These are phyloP conservation scores for Alternaria angustiovoidea DNA, from an alignment of 2,329 filamentous ascomycete genomes.

Conservation along the genomic window DNA sequence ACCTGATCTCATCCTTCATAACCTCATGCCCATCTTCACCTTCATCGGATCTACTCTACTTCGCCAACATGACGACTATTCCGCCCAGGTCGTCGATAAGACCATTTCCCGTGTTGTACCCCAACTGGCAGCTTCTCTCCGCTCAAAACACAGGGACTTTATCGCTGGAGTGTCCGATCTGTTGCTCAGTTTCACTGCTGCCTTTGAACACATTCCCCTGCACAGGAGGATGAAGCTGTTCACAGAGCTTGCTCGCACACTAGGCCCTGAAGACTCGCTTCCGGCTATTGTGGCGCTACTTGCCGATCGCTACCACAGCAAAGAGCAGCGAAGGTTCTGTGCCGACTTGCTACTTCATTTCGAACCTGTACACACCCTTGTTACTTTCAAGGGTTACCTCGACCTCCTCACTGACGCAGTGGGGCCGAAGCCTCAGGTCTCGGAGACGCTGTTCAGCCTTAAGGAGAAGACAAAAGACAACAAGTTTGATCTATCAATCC, in stretches of 20 bases:
- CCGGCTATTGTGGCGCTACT: slow-evolving; percentile 89
- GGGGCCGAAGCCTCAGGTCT: slow-evolving; percentile 75
- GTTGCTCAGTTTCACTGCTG: slow-evolving; percentile 93
- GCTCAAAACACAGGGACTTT: slow-evolving; percentile 77
- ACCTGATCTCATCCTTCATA: slow-evolving; percentile 91
- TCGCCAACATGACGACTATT: slow-evolving; percentile 94
- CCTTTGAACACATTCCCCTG: slow-evolving; percentile 93
- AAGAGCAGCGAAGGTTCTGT: slow-evolving; percentile 78
- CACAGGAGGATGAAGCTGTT: slow-evolving; percentile 86
- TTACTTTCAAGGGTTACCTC: slow-evolving; percentile 76
- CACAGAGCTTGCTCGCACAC: slow-evolving; percentile 80
- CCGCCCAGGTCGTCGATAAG: slow-evolving; percentile 91
- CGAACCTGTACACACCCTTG: slow-evolving; percentile 75
- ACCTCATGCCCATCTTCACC: slow-evolving; percentile 98
- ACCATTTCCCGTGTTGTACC: slow-evolving; percentile 95
- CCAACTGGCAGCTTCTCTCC: slow-evolving; percentile 84
- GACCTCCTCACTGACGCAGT: slow-evolving; percentile 78
- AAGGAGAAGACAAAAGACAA: slow-evolving; percentile 54
- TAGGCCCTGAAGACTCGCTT: slow-evolving; percentile 86
- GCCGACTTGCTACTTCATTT: slow-evolving; percentile 77
- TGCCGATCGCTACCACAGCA: slow-evolving; percentile 85
- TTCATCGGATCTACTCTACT: slow-evolving; percentile 95
- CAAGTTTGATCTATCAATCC: slow-evolving; percentile 48
- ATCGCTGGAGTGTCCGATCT: slow-evolving; percentile 87
- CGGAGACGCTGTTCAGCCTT: slow-evolving; percentile 73